These are phyloP conservation scores for Starmerella bombi DNA, from an alignment of 805 yeast species.

Conservation along the genomic window DNA sequence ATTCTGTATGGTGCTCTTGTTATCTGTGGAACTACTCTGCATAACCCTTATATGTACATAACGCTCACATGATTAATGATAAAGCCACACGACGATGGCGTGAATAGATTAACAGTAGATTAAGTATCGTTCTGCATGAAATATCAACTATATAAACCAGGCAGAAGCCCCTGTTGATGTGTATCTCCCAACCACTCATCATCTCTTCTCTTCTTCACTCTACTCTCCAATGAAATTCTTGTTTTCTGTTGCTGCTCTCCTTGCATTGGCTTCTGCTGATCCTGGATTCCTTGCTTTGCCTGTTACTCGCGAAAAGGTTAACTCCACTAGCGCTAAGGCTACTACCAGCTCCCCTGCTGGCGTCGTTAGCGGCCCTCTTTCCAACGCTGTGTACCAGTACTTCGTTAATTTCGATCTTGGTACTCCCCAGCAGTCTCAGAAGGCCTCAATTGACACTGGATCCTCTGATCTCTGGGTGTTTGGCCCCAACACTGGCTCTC, in stretches of 20 bases:
- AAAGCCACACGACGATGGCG: neutral
- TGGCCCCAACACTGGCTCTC: conserved; percentile 1
- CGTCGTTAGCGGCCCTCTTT: neutral
- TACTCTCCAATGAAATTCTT: neutral
- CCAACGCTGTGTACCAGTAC: neutral
- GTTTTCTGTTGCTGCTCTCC: neutral
- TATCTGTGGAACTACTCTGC: too few species aligned
- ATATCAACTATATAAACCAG: too few species aligned
- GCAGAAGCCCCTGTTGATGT: too few species aligned
- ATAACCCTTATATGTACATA: neutral
- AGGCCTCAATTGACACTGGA: conserved; percentile 43
- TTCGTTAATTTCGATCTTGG: neutral
- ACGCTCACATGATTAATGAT: neutral
- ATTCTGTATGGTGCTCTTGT: too few species aligned
- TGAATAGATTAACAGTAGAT: too few species aligned
- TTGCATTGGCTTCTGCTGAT: conserved; percentile 3
- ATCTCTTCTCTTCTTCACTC: neutral
- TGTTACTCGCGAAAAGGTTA: neutral
- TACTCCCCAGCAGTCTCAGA: neutral
- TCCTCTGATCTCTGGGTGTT: conserved; percentile 55
- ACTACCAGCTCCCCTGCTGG: neutral
- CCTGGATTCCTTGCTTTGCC: conserved; percentile 7
- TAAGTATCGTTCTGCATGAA: too few species aligned
- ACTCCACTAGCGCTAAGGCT: neutral
- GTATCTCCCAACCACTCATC: neutral